Conservation (phyloP, 176 grass and related monocot species). For the Hordeum marinum region DNA sequence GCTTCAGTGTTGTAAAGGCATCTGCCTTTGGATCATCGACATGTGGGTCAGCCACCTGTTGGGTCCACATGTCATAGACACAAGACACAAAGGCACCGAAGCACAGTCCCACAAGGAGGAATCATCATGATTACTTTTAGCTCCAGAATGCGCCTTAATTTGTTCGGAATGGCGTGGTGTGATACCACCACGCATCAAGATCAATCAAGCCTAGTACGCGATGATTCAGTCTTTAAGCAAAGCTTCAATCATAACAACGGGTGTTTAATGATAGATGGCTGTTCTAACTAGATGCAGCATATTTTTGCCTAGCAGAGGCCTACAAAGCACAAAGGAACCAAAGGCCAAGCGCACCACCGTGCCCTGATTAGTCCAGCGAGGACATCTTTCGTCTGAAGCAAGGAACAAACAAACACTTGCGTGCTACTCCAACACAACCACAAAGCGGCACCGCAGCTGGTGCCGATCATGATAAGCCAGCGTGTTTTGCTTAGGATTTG, state of each 20-base stretch:
- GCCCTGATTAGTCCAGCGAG: conserved; percentile 5
- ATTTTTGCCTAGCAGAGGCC: conserved; percentile 11
- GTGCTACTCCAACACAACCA: background rate
- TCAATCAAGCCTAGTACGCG: conserved; percentile 5
- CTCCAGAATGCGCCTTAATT: background rate
- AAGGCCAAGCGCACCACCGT: background rate
- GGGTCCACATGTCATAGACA: no score
- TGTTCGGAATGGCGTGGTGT: background rate
- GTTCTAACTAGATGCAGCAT: conserved; percentile 20
- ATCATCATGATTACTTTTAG: background rate
- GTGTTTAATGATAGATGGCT: conserved; percentile 17
- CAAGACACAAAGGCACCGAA: no score
- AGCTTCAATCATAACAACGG: conserved; percentile 33
- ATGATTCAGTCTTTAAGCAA: conserved; percentile 32
- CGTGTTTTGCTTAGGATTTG: background rate
- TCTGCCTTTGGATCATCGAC: no score
- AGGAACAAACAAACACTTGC: conserved; percentile 26
- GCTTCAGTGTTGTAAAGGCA: no score
- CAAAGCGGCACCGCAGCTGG: conserved; percentile 10
- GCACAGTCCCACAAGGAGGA: no score
- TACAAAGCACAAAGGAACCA: background rate
- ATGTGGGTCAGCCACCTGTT: no score
- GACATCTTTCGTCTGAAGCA: conserved; percentile 31
- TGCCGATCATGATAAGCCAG: conserved; percentile 23
- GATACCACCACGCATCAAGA: background rate